These are phyloP conservation scores for Isoetes engelmannii DNA, from an alignment of 83 land plant genomes.

Conservation along the genomic window DNA sequence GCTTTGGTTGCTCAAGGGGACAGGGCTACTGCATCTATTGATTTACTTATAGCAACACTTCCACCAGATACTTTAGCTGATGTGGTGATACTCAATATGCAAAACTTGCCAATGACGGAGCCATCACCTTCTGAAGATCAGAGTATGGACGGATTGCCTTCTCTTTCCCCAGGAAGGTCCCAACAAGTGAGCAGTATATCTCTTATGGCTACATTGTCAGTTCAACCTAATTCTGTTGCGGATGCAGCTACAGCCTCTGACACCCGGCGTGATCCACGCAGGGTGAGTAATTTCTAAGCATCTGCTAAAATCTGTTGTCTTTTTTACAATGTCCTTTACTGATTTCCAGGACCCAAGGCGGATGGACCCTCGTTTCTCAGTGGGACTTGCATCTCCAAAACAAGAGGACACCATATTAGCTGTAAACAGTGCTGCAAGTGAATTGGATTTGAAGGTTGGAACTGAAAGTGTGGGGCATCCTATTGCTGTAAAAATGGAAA, in stretches of 20 bases:
- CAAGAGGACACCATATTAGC: slow-evolving; percentile 23
- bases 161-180: slow-evolving; percentile 14
- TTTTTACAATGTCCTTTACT: neutral
- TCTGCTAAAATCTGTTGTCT: neutral
- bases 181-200: neutral
- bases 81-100: slow-evolving; percentile 83
- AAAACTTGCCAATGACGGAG: slow-evolving; percentile 45
- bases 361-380: slow-evolving; percentile 64
- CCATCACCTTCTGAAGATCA: slow-evolving; percentile 25
- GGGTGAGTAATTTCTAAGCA: slow-evolving; percentile 15
- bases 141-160: slow-evolving; percentile 6
- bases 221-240: neutral
- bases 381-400: slow-evolving; percentile 12
- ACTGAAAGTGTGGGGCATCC: slow-evolving; percentile 4
- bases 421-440: slow-evolving; percentile 17
- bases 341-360: slow-evolving; percentile 81
- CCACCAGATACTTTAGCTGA: slow-evolving; percentile 88
- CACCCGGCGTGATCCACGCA: slow-evolving; percentile 31
- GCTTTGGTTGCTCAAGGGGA: slow-evolving; percentile 92
- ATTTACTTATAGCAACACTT: slow-evolving; percentile 63
- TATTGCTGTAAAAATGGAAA: neutral
- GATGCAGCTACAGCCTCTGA: slow-evolving; percentile 13
- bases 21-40: slow-evolving; percentile 53
- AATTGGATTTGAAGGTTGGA: slow-evolving; percentile 23
- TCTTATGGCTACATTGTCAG: neutral